A percentile compares a stretch with the other conserved stretches of the same genome.
Evolutionary conservation across 768 basidiomycete species (phyloP).

Genomic region (Serendipita sp.): DNA sequence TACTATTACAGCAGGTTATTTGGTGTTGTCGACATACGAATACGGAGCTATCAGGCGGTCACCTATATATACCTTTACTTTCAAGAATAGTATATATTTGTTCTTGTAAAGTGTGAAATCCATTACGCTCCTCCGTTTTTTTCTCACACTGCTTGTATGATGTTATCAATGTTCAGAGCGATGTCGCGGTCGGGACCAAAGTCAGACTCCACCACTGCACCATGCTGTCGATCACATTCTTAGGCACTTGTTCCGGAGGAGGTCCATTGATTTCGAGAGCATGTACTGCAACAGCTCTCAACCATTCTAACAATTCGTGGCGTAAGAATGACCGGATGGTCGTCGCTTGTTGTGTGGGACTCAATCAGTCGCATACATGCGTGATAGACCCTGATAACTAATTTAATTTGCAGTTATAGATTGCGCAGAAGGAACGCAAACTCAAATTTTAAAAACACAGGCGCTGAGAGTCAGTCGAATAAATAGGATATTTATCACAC

Average conservation of each 20-base stretch:
- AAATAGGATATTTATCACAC: conserved; percentile 64
- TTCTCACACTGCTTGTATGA: too few relatives aligned
- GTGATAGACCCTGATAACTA: not conserved
- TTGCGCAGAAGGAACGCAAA: conserved; percentile 64
- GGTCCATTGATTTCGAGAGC: conserved; percentile 60
- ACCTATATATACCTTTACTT: too few relatives aligned
- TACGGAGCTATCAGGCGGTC: too few relatives aligned
- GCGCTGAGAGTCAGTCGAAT: conserved; percentile 32
- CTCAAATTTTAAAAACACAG: conserved; percentile 33
- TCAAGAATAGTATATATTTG: too few relatives aligned
- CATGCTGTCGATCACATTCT: conserved; percentile 41
- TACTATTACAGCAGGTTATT: too few relatives aligned
- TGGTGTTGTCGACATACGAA: too few relatives aligned
- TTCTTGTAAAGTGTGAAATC: too few relatives aligned
- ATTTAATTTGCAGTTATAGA: conserved; percentile 48
- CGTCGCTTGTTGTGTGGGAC: not conserved
- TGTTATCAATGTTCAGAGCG: too few relatives aligned
- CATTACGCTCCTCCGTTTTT: too few relatives aligned
- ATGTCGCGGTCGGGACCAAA: too few relatives aligned
- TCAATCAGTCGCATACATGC: too few relatives aligned
- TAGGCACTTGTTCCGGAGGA: conserved; percentile 64
- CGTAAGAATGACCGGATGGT: conserved; percentile 28
- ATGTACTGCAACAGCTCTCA: conserved; percentile 57
- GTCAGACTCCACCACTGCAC: too few relatives aligned
- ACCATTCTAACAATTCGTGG: conserved; percentile 44